These are phyloP conservation scores for Orbilia quercus DNA, from an alignment of 2,329 filamentous ascomycete genomes.

Conservation along the genomic window DNA sequence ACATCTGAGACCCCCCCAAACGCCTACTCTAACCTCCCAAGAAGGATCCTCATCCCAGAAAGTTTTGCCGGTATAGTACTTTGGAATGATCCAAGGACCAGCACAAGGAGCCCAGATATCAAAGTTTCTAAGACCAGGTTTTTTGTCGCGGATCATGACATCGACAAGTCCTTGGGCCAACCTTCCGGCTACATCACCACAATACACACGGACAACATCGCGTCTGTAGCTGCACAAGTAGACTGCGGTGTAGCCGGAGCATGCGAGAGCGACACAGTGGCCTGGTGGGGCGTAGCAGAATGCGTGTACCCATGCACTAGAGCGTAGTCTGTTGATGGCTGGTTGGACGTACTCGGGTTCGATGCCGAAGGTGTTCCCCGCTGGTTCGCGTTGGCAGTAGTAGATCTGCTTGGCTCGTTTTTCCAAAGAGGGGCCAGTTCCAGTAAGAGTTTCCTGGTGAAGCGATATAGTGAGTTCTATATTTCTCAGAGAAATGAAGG, in stretches of 20 bases:
- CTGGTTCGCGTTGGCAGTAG: conserved; percentile 22
- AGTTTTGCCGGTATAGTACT: conserved; percentile 11
- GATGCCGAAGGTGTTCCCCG: neutral
- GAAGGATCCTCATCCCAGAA: conserved; percentile 14
- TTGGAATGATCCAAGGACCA: neutral
- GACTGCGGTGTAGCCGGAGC: conserved; percentile 8
- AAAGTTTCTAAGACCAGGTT: neutral
- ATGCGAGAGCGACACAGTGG: conserved; percentile 14
- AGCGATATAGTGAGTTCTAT: neutral
- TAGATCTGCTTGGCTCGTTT: conserved; percentile 19
- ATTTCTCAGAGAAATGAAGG: neutral
- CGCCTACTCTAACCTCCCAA: conserved; percentile 20
- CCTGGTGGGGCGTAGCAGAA: conserved; percentile 28
- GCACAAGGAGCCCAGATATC: conserved; percentile 5
- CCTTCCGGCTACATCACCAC: conserved; percentile 27
- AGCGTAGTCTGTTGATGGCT: conserved; percentile 6
- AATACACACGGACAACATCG: conserved; percentile 5
- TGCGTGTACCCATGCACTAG: conserved; percentile 18
- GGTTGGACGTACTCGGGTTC: conserved; percentile 14
- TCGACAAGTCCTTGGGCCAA: conserved; percentile 1
- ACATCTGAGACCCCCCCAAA: neutral
- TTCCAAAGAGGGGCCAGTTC: neutral
- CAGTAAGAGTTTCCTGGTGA: neutral
- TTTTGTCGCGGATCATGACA: conserved; percentile 19
- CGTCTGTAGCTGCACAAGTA: conserved; percentile 14